phyloP scores from a whole-genome alignment of 192 early-diverging fungal species.

The Coemansia erecta region DNA sequence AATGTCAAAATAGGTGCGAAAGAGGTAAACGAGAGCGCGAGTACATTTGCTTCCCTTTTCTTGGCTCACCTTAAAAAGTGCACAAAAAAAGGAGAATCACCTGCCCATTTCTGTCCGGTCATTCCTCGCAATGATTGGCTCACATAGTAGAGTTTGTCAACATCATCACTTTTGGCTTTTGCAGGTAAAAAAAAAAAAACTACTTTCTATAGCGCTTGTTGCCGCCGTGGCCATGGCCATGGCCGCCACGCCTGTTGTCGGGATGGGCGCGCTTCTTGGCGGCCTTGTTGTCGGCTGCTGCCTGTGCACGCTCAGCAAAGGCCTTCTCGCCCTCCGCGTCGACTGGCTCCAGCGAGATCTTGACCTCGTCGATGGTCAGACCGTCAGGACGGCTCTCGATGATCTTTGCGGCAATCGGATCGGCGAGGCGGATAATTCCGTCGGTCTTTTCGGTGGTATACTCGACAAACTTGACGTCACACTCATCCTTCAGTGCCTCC shows the following conservation, averaged over 20 bases:
- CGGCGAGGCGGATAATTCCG: slow-evolving; percentile 43
- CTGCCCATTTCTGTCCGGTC: slow-evolving; percentile 3
- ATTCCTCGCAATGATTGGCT: slow-evolving; percentile 6
- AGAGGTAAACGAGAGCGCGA: background rate
- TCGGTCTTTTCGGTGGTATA: slow-evolving; percentile 14
- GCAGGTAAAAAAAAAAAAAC: slow-evolving; percentile 5
- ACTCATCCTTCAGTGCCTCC: slow-evolving; percentile 22
- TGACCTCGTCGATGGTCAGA: slow-evolving; percentile 21
- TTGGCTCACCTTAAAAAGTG: background rate
- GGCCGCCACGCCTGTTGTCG: slow-evolving; percentile 7
- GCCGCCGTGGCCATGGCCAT: slow-evolving; percentile 10
- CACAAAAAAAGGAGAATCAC: background rate
- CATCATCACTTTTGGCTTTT: background rate
- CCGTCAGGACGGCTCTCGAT: slow-evolving; percentile 32
- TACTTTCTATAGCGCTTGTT: slow-evolving; percentile 12
- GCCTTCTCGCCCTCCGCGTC: slow-evolving; percentile 32
- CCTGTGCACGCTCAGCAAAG: slow-evolving; percentile 38
- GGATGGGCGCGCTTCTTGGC: slow-evolving; percentile 4
- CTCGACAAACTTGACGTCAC: slow-evolving; percentile 36
- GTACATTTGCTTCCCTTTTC: too few relatives aligned
- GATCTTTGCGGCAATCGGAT: slow-evolving; percentile 22
- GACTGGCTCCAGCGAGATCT: slow-evolving; percentile 20
- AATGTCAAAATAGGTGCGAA: background rate
- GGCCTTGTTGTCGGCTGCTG: slow-evolving; percentile 7
- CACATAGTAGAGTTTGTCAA: background rate